A percentile compares a stretch with the other conserved stretches of the same genome.
phyloP scores from a whole-genome alignment of 2,329 filamentous ascomycete genomes.

The Didymella exigua region DNA sequence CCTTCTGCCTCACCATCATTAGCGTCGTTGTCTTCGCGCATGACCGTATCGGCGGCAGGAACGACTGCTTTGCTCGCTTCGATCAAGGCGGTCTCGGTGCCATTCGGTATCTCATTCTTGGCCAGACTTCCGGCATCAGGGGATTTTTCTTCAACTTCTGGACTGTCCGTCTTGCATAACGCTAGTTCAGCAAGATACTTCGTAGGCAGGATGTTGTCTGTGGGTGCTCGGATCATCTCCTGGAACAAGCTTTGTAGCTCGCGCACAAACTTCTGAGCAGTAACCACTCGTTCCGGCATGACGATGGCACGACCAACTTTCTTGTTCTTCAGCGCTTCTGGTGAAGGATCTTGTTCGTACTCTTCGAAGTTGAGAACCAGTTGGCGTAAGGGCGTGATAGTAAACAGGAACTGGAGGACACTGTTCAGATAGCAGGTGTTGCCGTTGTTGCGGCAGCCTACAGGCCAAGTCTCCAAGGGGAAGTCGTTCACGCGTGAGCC shows the following conservation, averaged over 20 bases:
- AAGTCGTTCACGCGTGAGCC: slow-evolving; percentile 30
- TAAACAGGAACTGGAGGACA: slow-evolving; percentile 93
- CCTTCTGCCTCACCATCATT: slow-evolving; percentile 19
- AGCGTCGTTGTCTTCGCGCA: slow-evolving; percentile 24
- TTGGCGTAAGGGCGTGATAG: slow-evolving; percentile 78
- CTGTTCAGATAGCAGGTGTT: slow-evolving; percentile 99
- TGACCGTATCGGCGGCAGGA: slow-evolving; percentile 30
- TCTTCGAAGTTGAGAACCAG: slow-evolving; percentile 78
- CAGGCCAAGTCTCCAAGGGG: slow-evolving; percentile 66
- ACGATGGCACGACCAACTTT: slow-evolving; percentile 77
- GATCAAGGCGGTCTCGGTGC: slow-evolving; percentile 51
- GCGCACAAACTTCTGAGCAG: slow-evolving; percentile 75
- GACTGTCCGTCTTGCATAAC: slow-evolving; percentile 64
- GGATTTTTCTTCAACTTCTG: slow-evolving; percentile 43
- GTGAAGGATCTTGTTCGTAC: slow-evolving; percentile 70
- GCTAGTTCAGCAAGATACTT: slow-evolving; percentile 81
- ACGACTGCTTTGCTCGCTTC: slow-evolving; percentile 5
- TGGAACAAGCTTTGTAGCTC: slow-evolving; percentile 74
- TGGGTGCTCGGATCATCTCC: slow-evolving; percentile 68
- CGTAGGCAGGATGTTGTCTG: slow-evolving; percentile 70
- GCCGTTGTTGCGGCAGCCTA: slow-evolving; percentile 89
- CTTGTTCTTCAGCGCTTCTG: slow-evolving; percentile 67
- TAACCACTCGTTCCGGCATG: slow-evolving; percentile 61
- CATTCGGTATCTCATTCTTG: slow-evolving; percentile 51
- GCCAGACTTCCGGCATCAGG: slow-evolving; percentile 50